Evolutionary conservation across 2,329 filamentous ascomycete species (phyloP).

Genomic region (Boeremia exigua): DNA sequence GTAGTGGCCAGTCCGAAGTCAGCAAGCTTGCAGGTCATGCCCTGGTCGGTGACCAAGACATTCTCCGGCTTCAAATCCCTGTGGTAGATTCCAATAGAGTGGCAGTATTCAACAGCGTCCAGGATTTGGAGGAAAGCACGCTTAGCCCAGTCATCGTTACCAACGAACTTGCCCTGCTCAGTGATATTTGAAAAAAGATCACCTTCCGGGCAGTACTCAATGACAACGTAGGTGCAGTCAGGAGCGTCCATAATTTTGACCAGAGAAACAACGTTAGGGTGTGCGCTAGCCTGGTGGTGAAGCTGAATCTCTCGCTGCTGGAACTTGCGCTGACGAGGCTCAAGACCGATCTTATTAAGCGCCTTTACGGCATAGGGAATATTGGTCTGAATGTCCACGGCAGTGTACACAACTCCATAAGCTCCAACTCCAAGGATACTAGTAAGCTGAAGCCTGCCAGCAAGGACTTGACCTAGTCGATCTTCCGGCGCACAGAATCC

Average conservation of each 20-base stretch:
- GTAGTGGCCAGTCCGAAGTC: conserved; percentile 96
- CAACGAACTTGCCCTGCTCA: conserved; percentile 89
- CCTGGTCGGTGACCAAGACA: conserved; percentile 87
- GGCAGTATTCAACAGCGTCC: conserved; percentile 95
- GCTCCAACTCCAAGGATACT: conserved; percentile 90
- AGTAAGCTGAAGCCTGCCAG: conserved; percentile 81
- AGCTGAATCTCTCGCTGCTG: conserved; percentile 92
- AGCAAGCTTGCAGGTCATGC: conserved; percentile 90
- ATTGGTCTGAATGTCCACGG: conserved; percentile 80
- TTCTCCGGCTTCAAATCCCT: conserved; percentile 98
- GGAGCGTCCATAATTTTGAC: conserved; percentile 89
- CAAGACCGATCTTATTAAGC: conserved; percentile 90
- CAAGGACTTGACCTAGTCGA: conserved; percentile 82
- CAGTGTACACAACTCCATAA: conserved; percentile 94
- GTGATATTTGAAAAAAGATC: conserved; percentile 98
- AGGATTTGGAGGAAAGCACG: conserved; percentile 91
- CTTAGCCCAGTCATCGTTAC: conserved; percentile 87
- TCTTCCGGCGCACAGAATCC: conserved; percentile 70
- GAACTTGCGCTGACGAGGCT: conserved; percentile 84
- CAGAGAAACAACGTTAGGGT: conserved; percentile 92
- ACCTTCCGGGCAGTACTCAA: conserved; percentile 96
- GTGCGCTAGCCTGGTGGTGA: conserved; percentile 85
- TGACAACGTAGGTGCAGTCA: conserved; percentile 93
- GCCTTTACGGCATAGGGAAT: conserved; percentile 94
- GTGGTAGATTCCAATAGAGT: conserved; percentile 92